A percentile compares a stretch with the other conserved stretches of the same genome.
phyloP scores from a whole-genome alignment of 306 rosid genomes.

The Mimosa pudica region DNA sequence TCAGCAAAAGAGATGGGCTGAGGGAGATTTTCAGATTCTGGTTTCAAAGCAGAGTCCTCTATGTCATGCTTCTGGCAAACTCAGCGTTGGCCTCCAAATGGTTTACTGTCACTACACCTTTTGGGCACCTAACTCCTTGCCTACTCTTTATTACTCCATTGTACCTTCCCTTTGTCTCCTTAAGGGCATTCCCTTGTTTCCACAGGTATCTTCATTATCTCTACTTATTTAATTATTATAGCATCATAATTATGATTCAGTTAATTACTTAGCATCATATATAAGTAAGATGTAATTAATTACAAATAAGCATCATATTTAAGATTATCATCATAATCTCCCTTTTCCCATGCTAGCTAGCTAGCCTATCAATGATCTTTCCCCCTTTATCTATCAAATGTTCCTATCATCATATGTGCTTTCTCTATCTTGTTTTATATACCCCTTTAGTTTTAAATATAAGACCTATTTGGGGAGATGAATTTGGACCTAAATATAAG shows the following conservation, averaged over 20 bases:
- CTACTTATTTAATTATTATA: not conserved
- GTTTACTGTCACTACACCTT: slow-evolving; percentile 53
- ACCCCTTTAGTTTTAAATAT: too few species aligned
- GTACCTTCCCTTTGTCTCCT: slow-evolving; percentile 74
- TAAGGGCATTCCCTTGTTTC: slow-evolving; percentile 67
- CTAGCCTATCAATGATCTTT: too few species aligned
- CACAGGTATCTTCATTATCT: slow-evolving; percentile 49
- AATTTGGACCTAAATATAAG: too few species aligned
- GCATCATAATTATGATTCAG: not conserved
- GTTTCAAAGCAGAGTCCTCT: slow-evolving; percentile 65
- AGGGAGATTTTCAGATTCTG: slow-evolving; percentile 69
- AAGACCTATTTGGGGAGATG: too few species aligned
- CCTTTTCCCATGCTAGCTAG: too few species aligned
- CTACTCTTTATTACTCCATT: slow-evolving; percentile 58
- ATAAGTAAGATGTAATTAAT: too few species aligned
- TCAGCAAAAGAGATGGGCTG: slow-evolving; percentile 90
- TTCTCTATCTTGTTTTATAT: too few species aligned
- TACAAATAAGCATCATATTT: too few species aligned
- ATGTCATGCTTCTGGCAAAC: slow-evolving; percentile 55
- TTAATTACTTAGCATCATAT: too few species aligned
- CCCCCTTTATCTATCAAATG: too few species aligned
- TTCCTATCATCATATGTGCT: too few species aligned
- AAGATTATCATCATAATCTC: too few species aligned
- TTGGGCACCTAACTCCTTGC: slow-evolving; percentile 63
- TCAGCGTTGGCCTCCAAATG: slow-evolving; percentile 66